Evolutionary conservation across 2,329 filamentous ascomycete species (phyloP).

Genomic region (Fusarium illudens): DNA sequence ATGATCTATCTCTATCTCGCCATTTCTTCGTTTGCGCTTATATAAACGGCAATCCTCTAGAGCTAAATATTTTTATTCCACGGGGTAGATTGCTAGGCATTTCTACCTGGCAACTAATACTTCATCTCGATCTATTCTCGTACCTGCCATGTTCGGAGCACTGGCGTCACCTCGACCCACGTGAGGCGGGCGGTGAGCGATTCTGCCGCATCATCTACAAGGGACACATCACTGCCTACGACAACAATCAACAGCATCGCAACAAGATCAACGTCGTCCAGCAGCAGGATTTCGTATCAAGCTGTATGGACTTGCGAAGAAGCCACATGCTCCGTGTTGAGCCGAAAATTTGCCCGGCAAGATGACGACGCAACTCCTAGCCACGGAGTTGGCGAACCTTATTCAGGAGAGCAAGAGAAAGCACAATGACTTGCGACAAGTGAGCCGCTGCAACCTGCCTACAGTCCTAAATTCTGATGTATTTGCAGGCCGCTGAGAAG

Average conservation of each 20-base stretch:
- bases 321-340: constrained; percentile 38
- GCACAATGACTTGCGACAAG: constrained; percentile 87
- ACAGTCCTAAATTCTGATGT: not conserved
- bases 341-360: constrained; percentile 47
- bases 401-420: constrained; percentile 97
- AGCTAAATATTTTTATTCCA: no score
- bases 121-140: not conserved
- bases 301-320: constrained; percentile 42
- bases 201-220: constrained; percentile 44
- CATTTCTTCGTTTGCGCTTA: no score
- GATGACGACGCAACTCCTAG: constrained; percentile 92
- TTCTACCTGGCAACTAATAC: not conserved
- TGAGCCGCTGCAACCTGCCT: constrained; percentile 49
- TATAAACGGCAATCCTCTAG: not conserved
- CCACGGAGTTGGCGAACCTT: constrained; percentile 86
- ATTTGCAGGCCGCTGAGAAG: constrained; percentile 82
- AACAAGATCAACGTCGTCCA: constrained; percentile 28
- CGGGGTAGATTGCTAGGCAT: no score
- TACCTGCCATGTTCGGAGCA: not conserved
- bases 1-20: not conserved
- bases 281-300: constrained; percentile 18
- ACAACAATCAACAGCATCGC: constrained; percentile 22
- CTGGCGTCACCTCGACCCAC: constrained; percentile 24
- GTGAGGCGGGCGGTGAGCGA: constrained; percentile 43
- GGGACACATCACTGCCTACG: constrained; percentile 43